Base-by-base conservation (phyloP, 2,329 filamentous ascomycete genomes). In the Aureobasidium melanogenum region DNA sequence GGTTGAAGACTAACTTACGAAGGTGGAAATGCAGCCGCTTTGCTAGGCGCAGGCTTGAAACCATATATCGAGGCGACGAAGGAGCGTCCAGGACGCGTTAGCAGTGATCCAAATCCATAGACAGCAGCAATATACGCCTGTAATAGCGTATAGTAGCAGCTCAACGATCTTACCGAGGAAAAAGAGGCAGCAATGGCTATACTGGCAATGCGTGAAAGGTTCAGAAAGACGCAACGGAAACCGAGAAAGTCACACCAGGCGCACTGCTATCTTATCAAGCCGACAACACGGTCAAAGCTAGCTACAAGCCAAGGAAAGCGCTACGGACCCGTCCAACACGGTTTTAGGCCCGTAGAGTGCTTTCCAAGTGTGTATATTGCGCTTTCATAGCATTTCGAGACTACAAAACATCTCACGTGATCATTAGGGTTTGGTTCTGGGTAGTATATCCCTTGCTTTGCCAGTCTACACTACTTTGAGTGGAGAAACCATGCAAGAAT, bases 371-470 rank as follows among this genome's bases (percentile, higher is more conserved):
- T 48, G 8, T 32, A 14, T 32, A 47, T 22, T 32, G 3, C 46
- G 22, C 17, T 32, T 22, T 12, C 28, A 32, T 9, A 26, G 12
- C 28, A 17, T 32, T 32, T 43, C 10, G 19, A 43, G 8, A 47
- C 15, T 28, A 9, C 28, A 7, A 17, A 48, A 28, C 46, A 32
- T 32, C 46, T 48, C 46, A 48, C 46, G 46, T 48, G 46, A 48
- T 22, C 46, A 9, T n/a, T 48, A 48, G 17, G 17, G 15, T 19
- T 32, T 14, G 46, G n/a, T 14, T n/a, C 15, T 2, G 3, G 3
- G 8, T 36, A 28, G 44, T 0, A 32, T 17, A 32, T 19, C 46
- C 46, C 46, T 48, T 48, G 46, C 46, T 48, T n/a, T n/a, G n/a
- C n/a, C n/a, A n/a, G n/a, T n/a, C n/a, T n/a, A n/a, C n/a, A n/a